Percentiles rank a stretch among this genome's conserved stretches.
Evolutionary conservation across 1,284 basidiomycete species (phyloP).

Genomic region (Boletellus deceptivus): DNA sequence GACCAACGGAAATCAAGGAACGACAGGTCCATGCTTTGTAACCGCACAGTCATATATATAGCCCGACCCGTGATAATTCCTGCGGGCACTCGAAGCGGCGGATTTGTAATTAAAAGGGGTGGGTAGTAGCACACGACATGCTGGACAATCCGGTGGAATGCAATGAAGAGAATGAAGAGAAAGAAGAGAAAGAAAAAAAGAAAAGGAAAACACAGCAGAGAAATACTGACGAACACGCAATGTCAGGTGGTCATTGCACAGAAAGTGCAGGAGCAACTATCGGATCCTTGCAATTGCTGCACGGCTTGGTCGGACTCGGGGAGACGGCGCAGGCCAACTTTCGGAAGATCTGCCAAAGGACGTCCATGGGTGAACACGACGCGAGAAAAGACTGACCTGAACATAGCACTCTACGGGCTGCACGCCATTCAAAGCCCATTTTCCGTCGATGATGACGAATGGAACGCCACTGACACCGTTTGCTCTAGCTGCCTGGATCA

Average conservation of each 20-base stretch:
- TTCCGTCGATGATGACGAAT: conserved; percentile 74
- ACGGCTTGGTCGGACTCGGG: conserved; percentile 11
- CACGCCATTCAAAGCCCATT: conserved; percentile 75
- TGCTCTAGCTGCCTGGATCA: conserved; percentile 62
- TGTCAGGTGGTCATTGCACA: conserved; percentile 21
- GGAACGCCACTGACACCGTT: conserved; percentile 80
- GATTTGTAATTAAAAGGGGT: conserved; percentile 12
- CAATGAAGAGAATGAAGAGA: neutral
- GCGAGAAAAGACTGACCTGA: conserved; percentile 46
- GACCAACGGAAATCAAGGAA: conserved; percentile 14
- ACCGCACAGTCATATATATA: conserved; percentile 12
- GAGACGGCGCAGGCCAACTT: conserved; percentile 22
- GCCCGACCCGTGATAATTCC: conserved; percentile 12
- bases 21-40: conserved; percentile 12
- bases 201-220: neutral
- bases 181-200: neutral
- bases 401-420: conserved; percentile 71
- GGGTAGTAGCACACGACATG: conserved; percentile 14
- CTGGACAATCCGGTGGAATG: conserved; percentile 18
- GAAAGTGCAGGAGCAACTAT: conserved; percentile 16
- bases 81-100: conserved; percentile 13
- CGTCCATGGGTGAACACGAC: neutral
- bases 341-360: conserved; percentile 25
- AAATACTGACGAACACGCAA: neutral
- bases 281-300: conserved; percentile 30